phyloP scores from a whole-genome alignment of 306 rosid genomes.

The Parietaria judaica region DNA sequence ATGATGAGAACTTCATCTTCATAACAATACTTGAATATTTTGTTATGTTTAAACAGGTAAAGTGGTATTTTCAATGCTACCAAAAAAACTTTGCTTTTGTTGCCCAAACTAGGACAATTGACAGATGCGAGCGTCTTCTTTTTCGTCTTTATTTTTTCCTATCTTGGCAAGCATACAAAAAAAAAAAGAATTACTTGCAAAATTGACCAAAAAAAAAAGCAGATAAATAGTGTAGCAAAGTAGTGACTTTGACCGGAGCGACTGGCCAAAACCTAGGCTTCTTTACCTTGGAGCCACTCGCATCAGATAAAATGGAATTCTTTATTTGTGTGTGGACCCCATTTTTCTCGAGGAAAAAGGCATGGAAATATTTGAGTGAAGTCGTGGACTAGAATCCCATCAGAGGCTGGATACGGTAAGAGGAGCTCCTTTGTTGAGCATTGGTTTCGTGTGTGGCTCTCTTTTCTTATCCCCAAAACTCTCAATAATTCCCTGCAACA shows the following conservation, averaged over 20 bases:
- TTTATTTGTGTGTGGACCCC: constrained; percentile 13
- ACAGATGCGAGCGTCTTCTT: neutral
- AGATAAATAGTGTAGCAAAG: no score
- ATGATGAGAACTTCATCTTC: no score
- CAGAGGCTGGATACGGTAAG: constrained; percentile 42
- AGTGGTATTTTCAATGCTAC: neutral
- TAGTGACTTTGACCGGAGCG: neutral
- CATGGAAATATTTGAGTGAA: constrained; percentile 36
- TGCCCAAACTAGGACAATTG: neutral
- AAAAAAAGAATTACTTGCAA: neutral
- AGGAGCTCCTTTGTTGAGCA: constrained; percentile 38
- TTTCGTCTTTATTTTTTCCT: no score
- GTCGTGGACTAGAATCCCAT: constrained; percentile 65
- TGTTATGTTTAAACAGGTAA: no score
- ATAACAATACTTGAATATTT: no score
- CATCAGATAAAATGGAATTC: constrained; percentile 16
- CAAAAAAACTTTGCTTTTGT: no score
- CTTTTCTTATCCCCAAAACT: constrained; percentile 76
- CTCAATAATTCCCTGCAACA: constrained; percentile 3
- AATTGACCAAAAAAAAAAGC: neutral
- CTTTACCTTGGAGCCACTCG: constrained; percentile 32
- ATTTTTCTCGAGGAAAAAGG: constrained; percentile 18
- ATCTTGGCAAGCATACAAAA: neutral
- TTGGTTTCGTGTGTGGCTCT: constrained; percentile 87
- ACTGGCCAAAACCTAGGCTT: constrained; percentile 2